A percentile compares a stretch with the other conserved stretches of the same genome.
These are phyloP conservation scores for Ceratocystis huliohia DNA, from an alignment of 2,329 filamentous ascomycete genomes.

Conservation along the genomic window DNA sequence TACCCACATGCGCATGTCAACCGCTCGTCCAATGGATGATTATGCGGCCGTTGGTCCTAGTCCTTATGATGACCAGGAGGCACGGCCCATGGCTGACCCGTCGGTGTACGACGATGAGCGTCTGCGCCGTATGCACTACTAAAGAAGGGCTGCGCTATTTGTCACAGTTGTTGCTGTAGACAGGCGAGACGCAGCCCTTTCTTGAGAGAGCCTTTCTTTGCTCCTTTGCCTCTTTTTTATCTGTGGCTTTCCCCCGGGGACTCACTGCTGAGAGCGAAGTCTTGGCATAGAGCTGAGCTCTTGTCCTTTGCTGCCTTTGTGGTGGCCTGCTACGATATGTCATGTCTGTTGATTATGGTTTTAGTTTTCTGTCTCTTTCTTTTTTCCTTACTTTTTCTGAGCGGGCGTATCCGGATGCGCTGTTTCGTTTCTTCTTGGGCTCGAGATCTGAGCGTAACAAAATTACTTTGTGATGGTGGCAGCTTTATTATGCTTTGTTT, in stretches of 20 bases:
- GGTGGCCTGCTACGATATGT: constrained; percentile 9
- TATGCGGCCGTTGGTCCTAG: not conserved
- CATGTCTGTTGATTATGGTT: not conserved
- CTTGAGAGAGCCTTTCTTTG: not conserved
- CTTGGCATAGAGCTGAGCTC: not conserved
- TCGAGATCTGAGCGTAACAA: not conserved
- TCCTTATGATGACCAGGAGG: constrained; percentile 2
- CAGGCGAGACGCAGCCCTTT: not conserved
- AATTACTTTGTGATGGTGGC: not conserved
- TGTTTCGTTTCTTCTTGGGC: constrained; percentile 16
- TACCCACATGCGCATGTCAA: constrained; percentile 6
- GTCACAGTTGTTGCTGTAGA: not conserved
- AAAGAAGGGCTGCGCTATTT: not conserved
- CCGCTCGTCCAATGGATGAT: not conserved
- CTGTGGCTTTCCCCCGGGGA: not conserved
- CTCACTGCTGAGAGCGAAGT: not conserved
- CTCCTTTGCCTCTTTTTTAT: not conserved
- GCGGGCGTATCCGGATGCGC: not conserved
- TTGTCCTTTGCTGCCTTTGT: not conserved
- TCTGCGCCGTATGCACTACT: constrained; percentile 11
- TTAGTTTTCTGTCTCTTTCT: constrained; percentile 7
- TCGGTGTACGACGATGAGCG: constrained; percentile 14
- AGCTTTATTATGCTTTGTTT: not conserved
- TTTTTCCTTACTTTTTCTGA: constrained; percentile 3
- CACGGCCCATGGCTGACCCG: constrained; percentile 8